Percentiles rank a stretch among this genome's conserved stretches.
Conservation (phyloP, 2,329 filamentous ascomycete species). For the Diaporthe sp. region DNA sequence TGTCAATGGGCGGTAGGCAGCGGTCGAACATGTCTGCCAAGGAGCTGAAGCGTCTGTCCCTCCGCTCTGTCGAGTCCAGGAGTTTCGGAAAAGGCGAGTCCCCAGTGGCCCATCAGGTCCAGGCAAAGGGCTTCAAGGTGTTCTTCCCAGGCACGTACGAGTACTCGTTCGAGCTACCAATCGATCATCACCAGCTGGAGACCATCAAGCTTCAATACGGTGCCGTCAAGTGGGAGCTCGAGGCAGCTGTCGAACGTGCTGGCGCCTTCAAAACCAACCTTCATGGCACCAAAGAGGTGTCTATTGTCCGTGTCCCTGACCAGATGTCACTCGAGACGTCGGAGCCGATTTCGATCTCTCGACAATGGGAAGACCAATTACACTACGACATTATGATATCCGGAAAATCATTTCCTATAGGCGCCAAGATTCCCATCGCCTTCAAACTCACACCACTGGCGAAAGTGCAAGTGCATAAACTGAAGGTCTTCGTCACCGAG, state of each 20-base stretch:
- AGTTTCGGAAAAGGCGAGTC: conserved; percentile 87
- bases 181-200: conserved; percentile 89
- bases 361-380: conserved; percentile 94
- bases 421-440: conserved; percentile 87
- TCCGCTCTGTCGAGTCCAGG: conserved; percentile 83
- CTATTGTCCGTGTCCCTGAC: conserved; percentile 84
- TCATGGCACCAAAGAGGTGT: conserved; percentile 83
- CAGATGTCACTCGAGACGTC: conserved; percentile 90
- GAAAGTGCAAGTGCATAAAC: conserved; percentile 92
- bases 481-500: conserved; percentile 92
- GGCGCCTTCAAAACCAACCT: conserved; percentile 92
- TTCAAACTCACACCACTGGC: conserved; percentile 94
- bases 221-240: conserved; percentile 87
- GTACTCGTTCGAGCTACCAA: conserved; percentile 84
- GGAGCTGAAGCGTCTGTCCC: conserved; percentile 75
- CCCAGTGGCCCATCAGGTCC: conserved; percentile 67
- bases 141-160: conserved; percentile 80
- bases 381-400: conserved; percentile 98
- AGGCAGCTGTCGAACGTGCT: conserved; percentile 85
- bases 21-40: conserved; percentile 52
- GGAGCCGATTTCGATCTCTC: conserved; percentile 92
- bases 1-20: conserved; percentile 44
- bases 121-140: conserved; percentile 82
- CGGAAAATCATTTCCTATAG: conserved; percentile 92
- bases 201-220: conserved; percentile 89